Evolutionary conservation across 495 filamentous ascomycete genomes (phyloP).

Genomic region (Podospora pseudopauciseta): DNA sequence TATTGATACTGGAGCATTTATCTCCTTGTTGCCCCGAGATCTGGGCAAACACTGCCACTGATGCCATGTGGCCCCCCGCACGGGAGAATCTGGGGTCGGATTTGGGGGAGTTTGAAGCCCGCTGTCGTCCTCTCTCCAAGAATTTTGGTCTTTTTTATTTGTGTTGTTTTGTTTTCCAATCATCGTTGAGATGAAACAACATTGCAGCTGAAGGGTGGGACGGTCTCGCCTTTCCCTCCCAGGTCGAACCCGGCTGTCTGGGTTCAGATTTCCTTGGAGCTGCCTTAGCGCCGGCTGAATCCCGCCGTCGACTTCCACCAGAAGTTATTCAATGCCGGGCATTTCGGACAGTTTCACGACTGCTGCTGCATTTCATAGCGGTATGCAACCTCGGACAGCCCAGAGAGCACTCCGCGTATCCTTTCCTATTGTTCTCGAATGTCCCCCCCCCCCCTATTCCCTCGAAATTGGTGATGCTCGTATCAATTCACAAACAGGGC

Average conservation of each 20-base stretch:
- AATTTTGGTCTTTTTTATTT: background rate
- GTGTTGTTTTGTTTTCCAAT: background rate
- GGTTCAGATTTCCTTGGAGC: background rate
- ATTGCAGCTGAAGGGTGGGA: background rate
- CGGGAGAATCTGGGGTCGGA: background rate
- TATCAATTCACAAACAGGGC: background rate
- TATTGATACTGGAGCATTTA: background rate
- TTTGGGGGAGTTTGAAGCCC: background rate
- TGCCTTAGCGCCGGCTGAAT: background rate
- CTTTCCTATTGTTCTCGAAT: background rate
- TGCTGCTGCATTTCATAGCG: background rate
- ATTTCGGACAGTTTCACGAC: no score
- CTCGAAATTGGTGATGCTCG: slow-evolving; percentile 2
- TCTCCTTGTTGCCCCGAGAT: background rate
- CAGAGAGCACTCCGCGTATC: background rate
- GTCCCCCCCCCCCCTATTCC: background rate
- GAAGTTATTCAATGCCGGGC: background rate
- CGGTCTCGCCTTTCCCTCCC: background rate
- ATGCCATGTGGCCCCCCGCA: background rate
- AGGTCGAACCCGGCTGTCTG: background rate
- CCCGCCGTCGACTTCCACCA: background rate
- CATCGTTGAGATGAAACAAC: background rate
- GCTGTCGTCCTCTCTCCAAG: background rate
- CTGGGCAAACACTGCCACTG: background rate
- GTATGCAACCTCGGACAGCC: background rate